Evolutionary conservation across 257 asterid genomes (phyloP), one percentile per base, ranked within the genome.

Genomic region (Gentiana dahurica): DNA sequence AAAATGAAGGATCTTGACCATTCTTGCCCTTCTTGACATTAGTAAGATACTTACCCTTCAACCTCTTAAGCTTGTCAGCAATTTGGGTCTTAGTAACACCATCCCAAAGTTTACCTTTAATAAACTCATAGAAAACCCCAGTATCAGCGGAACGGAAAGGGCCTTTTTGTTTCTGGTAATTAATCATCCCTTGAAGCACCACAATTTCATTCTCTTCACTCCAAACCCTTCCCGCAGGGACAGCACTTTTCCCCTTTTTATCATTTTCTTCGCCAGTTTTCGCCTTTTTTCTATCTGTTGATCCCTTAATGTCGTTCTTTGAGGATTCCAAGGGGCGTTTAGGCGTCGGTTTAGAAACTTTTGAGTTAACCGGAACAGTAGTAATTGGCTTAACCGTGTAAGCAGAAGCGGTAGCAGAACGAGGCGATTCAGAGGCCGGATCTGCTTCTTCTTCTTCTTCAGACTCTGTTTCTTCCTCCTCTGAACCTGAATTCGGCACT

Each of bases 201-300:
- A 66, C 62, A 51, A 80, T 59, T 66, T 78, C 85, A 37, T 87
- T 92, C 44, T 69, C 82, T 10, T 71, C 69, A 51, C 74, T 68
- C 87, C 89, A 87, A 12, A 79, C 54, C 69, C 85, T 73, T 11
- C 77, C 67, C n/a, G 8, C 43, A 24, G 46, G 3, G 8, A 66
- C 33, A 34, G 51, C 33, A 37, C 48, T 44, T 41, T 57, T 65
- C 9, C 65, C 77, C 34, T 72, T 59, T 6, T 58, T 51, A n/a
- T 6, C 51, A 10, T 52, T 57, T 34, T 51, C 69, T 39, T 66
- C 61, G 1, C 11, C 66, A 49, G 37, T 44, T 68, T 63, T 81
- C 4, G 55, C 8, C 52, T 13, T 71, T 53, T 81, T 77, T 64
- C 3, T 33, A 43, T 59, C 44, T 46, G 52, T 34, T 11, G 69